Conservation (phyloP, 192 early-diverging fungal species). For the Podila epigama region DNA sequence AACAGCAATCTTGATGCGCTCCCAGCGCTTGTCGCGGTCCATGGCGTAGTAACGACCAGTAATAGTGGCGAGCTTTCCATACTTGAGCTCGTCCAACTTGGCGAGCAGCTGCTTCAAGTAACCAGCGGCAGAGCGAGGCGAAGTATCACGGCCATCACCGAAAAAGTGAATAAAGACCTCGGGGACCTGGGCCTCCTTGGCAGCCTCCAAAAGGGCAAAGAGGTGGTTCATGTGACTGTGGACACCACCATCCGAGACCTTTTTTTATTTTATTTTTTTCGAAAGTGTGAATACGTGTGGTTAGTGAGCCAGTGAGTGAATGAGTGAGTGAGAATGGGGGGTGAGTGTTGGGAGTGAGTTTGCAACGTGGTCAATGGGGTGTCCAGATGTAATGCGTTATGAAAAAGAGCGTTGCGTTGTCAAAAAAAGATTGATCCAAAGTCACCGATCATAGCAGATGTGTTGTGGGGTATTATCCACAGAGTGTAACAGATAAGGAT, state of each 20-base stretch:
- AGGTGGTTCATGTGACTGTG: slow-evolving; percentile 96
- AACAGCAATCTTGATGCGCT: slow-evolving; percentile 94
- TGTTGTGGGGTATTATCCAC: too few species aligned
- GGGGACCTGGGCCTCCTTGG: slow-evolving; percentile 85
- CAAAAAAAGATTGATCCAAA: too few species aligned
- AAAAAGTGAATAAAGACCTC: slow-evolving; percentile 95
- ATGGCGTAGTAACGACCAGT: slow-evolving; percentile 99
- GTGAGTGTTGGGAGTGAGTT: too few species aligned
- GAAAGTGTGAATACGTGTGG: too few species aligned
- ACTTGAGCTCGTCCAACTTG: slow-evolving; percentile 67
- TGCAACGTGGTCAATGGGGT: too few species aligned
- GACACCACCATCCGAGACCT: slow-evolving; percentile 96
- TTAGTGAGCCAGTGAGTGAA: too few species aligned
- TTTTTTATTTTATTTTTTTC: too few species aligned
- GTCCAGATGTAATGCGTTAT: too few species aligned
- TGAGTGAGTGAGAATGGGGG: neutral
- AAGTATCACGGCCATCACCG: slow-evolving; percentile 97
- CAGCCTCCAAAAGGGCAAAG: slow-evolving; percentile 79
- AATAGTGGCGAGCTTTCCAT: slow-evolving; percentile 92
- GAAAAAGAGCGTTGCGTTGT: too few species aligned
- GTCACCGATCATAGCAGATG: too few species aligned
- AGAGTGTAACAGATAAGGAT: neutral
- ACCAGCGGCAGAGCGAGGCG: slow-evolving; percentile 83
- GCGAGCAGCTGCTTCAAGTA: slow-evolving; percentile 83
- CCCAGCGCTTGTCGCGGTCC: slow-evolving; percentile 99